phyloP scores from a whole-genome alignment of 768 basidiomycete genomes.

The Phaeotremella fagi region DNA sequence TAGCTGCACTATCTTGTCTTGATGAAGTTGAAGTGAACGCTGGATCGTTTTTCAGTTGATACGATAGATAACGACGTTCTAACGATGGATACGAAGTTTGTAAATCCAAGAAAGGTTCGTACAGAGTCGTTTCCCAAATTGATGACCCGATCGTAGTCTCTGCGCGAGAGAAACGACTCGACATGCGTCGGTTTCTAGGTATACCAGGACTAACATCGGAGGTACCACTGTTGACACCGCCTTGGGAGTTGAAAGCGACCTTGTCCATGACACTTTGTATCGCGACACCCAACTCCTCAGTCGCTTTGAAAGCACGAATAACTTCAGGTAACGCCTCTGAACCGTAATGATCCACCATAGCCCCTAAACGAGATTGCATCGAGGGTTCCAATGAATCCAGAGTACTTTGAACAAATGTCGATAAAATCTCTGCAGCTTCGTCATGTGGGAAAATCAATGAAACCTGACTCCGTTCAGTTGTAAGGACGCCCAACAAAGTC shows the following conservation, averaged over 20 bases:
- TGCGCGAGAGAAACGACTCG: conserved; percentile 38
- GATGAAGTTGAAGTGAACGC: conserved; percentile 5
- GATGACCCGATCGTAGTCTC: not conserved
- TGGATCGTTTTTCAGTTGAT: conserved; percentile 21
- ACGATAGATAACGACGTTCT: conserved; percentile 64
- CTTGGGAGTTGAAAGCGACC: conserved; percentile 49
- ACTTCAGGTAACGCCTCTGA: conserved; percentile 63
- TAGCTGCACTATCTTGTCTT: conserved; percentile 49
- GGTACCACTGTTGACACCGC: conserved; percentile 29
- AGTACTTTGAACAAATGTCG: conserved; percentile 74
- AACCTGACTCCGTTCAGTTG: conserved; percentile 66
- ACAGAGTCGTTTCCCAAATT: conserved; percentile 81
- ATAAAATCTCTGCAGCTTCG: conserved; percentile 63
- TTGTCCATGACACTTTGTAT: conserved; percentile 76
- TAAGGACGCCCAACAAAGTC: conserved; percentile 62
- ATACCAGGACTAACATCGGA: conserved; percentile 14
- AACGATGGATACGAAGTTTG: conserved; percentile 77
- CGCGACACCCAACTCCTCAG: conserved; percentile 74
- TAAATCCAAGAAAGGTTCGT: conserved; percentile 88
- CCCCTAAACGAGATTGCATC: conserved; percentile 69
- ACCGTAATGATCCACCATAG: conserved; percentile 63
- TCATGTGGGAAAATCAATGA: conserved; percentile 81
- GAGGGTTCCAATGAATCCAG: conserved; percentile 75
- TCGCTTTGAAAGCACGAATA: conserved; percentile 64
- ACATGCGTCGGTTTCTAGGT: conserved; percentile 8